Evolutionary conservation across 352 stramenopile genomes (phyloP), one percentile per base, ranked within the genome.

Genomic region (Pelagophyceae sp.): DNA sequence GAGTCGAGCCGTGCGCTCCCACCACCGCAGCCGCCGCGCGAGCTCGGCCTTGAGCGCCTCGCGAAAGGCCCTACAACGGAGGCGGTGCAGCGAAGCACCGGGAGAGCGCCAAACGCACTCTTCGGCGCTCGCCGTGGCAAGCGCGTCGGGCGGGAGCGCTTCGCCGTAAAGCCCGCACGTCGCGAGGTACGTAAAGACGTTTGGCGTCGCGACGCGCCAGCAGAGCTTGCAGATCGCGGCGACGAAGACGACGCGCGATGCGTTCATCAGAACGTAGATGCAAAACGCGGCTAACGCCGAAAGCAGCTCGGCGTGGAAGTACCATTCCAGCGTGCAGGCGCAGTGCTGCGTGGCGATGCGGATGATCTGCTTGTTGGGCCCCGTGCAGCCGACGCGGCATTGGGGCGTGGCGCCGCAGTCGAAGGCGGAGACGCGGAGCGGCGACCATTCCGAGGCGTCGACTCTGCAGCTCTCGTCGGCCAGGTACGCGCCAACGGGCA

Each of bases 191-290:
- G 61, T 40, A 31, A 71, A 71, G 15, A 35, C 15, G 1, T 27
- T 3, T 15, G 29, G 15, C 29, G 61, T 37, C 33, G 33, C 29
- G 15, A 15, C 3, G 61, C 61, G 61, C 61, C 61, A 71, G 33
- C 29, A 40, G 3, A 71, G 33, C 3, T 31, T 27, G 33, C 61
- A 71, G 61, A 71, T 3, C n/a, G 3, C 61, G n/a, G 37, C n/a
- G 29, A 71, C 61, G 11, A 25, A 15, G 29, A 37, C 11, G 11
- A 40, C 3, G 5, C 61, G 61, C 3, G 61, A 3, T 3, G 64
- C 25, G 38, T 79, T 76, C 32, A 79, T 38, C 40, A 76, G 50
- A 2, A 72, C 38, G 64, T 77, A 79, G 29, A 79, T 79, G 23
- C n/a, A 29, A 0, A 65, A 25, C 15, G 64, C 76, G 31, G 38